These are phyloP conservation scores for Circinella minor DNA, from an alignment of 371 early-diverging fungal genomes.

Conservation along the genomic window DNA sequence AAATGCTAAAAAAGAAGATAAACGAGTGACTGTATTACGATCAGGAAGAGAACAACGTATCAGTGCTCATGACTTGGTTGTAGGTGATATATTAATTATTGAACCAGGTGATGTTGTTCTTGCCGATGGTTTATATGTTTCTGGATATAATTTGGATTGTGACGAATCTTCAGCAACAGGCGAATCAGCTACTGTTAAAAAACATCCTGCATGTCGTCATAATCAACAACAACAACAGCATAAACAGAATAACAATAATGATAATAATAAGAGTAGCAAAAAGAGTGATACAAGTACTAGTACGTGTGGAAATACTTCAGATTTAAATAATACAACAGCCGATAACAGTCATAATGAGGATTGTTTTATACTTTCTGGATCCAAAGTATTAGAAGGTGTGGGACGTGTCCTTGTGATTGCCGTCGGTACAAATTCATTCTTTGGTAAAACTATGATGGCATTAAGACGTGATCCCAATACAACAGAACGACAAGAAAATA, in stretches of 20 bases:
- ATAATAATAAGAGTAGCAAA: background rate
- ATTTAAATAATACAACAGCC: background rate
- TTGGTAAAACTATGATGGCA: slow-evolving; percentile 85
- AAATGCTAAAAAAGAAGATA: slow-evolving; percentile 90
- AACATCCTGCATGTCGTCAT: slow-evolving; percentile 32
- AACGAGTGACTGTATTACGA: slow-evolving; percentile 77
- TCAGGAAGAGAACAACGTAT: slow-evolving; percentile 80
- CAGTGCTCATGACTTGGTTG: slow-evolving; percentile 81
- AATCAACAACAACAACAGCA: background rate
- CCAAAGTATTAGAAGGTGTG: slow-evolving; percentile 89
- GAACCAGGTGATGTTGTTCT: slow-evolving; percentile 94
- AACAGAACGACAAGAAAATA: slow-evolving; percentile 68
- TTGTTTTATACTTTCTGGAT: slow-evolving; percentile 90
- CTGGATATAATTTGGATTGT: slow-evolving; percentile 82
- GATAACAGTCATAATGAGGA: slow-evolving; percentile 57
- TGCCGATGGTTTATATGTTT: slow-evolving; percentile 84
- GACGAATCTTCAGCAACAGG: slow-evolving; percentile 95
- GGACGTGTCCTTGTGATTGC: slow-evolving; percentile 84
- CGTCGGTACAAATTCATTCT: slow-evolving; percentile 84
- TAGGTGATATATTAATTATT: slow-evolving; percentile 88
- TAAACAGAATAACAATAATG: background rate
- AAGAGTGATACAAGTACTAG: too few relatives aligned
- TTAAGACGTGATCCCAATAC: slow-evolving; percentile 70
- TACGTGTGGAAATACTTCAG: too few relatives aligned
- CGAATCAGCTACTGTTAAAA: slow-evolving; percentile 84